phyloP scores from a whole-genome alignment of 768 basidiomycete genomes.

The Panus rudis region DNA sequence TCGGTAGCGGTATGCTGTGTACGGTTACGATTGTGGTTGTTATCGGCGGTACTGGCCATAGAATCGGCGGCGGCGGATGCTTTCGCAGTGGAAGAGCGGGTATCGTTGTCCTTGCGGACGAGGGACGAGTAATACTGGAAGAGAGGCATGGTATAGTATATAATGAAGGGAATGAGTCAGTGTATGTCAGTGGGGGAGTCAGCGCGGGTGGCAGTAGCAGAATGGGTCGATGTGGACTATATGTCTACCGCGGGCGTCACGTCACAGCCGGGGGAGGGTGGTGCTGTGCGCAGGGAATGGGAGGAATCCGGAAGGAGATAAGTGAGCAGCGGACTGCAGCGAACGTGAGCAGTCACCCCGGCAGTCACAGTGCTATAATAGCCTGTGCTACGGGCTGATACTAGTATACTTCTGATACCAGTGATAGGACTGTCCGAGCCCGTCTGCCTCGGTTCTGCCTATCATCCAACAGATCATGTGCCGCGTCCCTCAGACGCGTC shows the following conservation, averaged over 20 bases:
- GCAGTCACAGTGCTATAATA: no score
- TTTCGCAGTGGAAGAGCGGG: not conserved
- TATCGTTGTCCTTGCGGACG: not conserved
- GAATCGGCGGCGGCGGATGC: no score
- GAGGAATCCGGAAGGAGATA: not conserved
- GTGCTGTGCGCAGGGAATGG: not conserved
- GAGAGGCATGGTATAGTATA: not conserved
- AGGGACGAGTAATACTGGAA: not conserved
- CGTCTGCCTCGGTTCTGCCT: not conserved
- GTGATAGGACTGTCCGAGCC: not conserved
- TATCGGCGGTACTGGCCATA: no score
- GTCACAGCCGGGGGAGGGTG: not conserved
- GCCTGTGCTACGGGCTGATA: no score
- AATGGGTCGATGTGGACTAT: not conserved
- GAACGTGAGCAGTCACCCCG: not conserved
- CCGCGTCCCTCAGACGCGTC: not conserved
- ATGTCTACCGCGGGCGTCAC: not conserved
- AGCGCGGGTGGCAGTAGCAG: not conserved
- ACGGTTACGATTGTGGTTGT: not conserved
- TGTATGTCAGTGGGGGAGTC: not conserved
- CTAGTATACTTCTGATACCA: no score
- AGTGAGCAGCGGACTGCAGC: not conserved
- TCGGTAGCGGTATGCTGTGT: not conserved
- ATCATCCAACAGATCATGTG: not conserved
- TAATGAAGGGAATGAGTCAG: not conserved